Conservation (phyloP, 805 yeast species). For the Metschnikowia colocasiae region DNA sequence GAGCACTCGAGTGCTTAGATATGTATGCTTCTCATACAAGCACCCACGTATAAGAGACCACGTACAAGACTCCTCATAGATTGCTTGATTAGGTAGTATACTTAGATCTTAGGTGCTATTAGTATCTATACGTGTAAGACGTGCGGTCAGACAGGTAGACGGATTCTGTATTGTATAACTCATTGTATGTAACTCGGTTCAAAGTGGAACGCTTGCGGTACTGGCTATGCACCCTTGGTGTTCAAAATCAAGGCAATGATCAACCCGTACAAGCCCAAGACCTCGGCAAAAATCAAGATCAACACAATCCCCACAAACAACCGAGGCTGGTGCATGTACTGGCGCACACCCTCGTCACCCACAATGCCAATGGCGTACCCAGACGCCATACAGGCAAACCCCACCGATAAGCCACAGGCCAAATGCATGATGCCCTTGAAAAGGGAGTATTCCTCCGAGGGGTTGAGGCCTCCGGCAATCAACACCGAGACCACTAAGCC, state of each 20-base stretch:
- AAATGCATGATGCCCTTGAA: constrained; percentile 98
- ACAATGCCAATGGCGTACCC: constrained; percentile 96
- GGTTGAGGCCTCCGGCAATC: constrained; percentile 86
- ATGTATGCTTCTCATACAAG: too few relatives aligned
- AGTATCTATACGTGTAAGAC: too few relatives aligned
- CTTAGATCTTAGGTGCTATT: too few relatives aligned
- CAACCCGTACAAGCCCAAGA: constrained; percentile 88
- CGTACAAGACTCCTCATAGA: too few relatives aligned
- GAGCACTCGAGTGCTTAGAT: too few relatives aligned
- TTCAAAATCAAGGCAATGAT: constrained; percentile 89
- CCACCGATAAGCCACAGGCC: constrained; percentile 93
- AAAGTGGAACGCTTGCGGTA: too few relatives aligned
- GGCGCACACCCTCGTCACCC: constrained; percentile 90
- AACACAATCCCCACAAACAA: constrained; percentile 86
- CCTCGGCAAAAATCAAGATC: constrained; percentile 88
- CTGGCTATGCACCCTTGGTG: constrained; percentile 58
- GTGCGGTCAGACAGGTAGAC: too few relatives aligned
- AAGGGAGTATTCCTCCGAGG: constrained; percentile 73
- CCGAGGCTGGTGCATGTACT: constrained; percentile 82
- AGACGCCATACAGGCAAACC: constrained; percentile 92
- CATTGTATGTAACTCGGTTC: too few relatives aligned
- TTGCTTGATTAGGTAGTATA: too few relatives aligned
- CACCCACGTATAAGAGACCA: too few relatives aligned
- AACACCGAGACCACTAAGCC: constrained; percentile 95
- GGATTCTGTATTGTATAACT: too few relatives aligned